A percentile compares a stretch with the other conserved stretches of the same genome.
Evolutionary conservation across 345 rosid genomes (phyloP).

Genomic region (Linum trigynum): DNA sequence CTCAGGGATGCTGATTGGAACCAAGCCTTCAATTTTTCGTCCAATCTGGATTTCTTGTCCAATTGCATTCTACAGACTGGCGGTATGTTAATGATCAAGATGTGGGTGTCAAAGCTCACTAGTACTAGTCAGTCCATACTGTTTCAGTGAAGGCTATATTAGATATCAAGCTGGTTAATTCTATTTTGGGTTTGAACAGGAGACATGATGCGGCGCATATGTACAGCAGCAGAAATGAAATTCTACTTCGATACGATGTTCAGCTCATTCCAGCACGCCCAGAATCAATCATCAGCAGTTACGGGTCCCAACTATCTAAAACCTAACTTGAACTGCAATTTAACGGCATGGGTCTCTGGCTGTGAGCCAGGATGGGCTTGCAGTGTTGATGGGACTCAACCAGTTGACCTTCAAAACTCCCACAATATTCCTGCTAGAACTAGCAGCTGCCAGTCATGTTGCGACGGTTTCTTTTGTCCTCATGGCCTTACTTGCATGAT

Average conservation of each 20-base stretch:
- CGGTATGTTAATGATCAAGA: constrained; percentile 31
- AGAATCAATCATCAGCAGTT: background rate
- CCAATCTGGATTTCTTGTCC: constrained; percentile 60
- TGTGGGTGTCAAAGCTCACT: background rate
- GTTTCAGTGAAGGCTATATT: background rate
- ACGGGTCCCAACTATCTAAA: constrained; percentile 27
- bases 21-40: constrained; percentile 67
- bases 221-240: constrained; percentile 74
- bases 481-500: constrained; percentile 93
- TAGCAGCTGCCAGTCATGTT: constrained; percentile 55
- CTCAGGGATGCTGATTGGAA: constrained; percentile 87
- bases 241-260: constrained; percentile 54
- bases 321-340: constrained; percentile 70
- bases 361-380: constrained; percentile 99
- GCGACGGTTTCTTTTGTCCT: constrained; percentile 93
- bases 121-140: background rate
- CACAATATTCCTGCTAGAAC: constrained; percentile 51
- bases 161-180: background rate
- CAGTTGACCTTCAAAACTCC: constrained; percentile 47
- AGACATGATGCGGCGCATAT: constrained; percentile 37
- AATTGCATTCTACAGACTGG: constrained; percentile 45
- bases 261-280: constrained; percentile 16
- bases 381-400: constrained; percentile 34
- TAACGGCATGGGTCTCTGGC: constrained; percentile 75
- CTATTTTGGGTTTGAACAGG: constrained; percentile 34